Base-by-base conservation (phyloP, 805 yeast genomes). In the Grigorovia humatica region DNA sequence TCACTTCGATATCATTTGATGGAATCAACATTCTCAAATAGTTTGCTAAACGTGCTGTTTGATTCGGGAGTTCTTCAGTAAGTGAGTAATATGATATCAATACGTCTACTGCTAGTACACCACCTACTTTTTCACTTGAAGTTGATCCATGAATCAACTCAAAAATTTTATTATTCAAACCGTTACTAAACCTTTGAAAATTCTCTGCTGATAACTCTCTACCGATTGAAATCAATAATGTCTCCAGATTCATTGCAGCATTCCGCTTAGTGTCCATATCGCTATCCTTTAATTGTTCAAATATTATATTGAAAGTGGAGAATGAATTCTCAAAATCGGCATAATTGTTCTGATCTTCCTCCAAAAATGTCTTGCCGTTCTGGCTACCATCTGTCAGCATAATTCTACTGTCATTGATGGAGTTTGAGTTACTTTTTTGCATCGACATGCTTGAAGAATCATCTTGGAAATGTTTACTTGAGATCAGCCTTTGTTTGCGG, bases 1-100 rank as follows among this genome's bases (percentile, higher is more conserved):
- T 88, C 38, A 89, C 91, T 42, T 80, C 87, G 17, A 83, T 74
- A 61, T 93, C 96, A 56, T 80, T 84, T 0, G 93, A 84, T 2
- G 93, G 85, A 19, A 91, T 81, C 51, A 88, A 77, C 43, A 83
- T 80, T 44, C 95, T 76, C 54, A 91, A 72, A 63, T 91, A 91
- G 59, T 88, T 91, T n/a, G 96, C 91, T 63, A 87, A 81, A 53
- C 98, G 74, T 7, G 96, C 88, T 2, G 95, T 86, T 67, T 87
- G 90, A 52, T 88, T 87, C 20, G 95, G 88, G 55, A 83, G 78
- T 59, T 89, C 96, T 59, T 85, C 91, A 19, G 80, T 80, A 18
- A 88, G 88, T 9, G 87, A 82, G 56, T 88, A 90, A 60, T 87
- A 82, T 52, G 86, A 93, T 50, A 91, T 86, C 54, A 91, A 75